phyloP scores from a whole-genome alignment of 2,329 filamentous ascomycete genomes.

The Cylindrodendrum hubeiense region DNA sequence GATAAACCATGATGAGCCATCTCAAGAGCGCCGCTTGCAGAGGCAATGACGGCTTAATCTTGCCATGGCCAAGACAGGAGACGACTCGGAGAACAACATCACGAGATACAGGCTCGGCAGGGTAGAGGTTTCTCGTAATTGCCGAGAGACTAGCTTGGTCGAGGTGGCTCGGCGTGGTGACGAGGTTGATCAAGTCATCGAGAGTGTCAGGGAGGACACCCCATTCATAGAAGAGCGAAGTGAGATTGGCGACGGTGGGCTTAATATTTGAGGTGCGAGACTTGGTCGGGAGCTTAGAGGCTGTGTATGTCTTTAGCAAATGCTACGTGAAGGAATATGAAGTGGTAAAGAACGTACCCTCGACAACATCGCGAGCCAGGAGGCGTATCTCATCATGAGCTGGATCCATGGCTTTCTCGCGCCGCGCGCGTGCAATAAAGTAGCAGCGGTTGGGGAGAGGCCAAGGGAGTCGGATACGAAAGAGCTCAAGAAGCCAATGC shows the following conservation, averaged over 20 bases:
- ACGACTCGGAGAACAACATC: conserved; percentile 75
- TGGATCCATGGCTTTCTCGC: conserved; percentile 40
- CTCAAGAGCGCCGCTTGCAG: conserved; percentile 79
- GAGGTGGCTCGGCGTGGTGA: conserved; percentile 75
- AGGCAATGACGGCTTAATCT: conserved; percentile 77
- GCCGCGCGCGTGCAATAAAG: neutral
- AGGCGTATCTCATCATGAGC: conserved; percentile 49
- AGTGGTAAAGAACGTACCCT: conserved; percentile 37
- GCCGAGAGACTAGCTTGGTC: conserved; percentile 80
- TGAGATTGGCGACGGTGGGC: conserved; percentile 72
- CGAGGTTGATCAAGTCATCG: conserved; percentile 72
- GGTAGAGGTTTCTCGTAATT: conserved; percentile 82
- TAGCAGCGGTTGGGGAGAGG: neutral
- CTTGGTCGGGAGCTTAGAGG: conserved; percentile 73
- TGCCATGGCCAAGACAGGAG: conserved; percentile 81
- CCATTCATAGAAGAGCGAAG: conserved; percentile 73
- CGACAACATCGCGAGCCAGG: conserved; percentile 53
- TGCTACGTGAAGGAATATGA: neutral
- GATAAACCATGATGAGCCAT: conserved; percentile 84
- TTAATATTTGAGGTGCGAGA: conserved; percentile 74
- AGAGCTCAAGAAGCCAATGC: neutral
- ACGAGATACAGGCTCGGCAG: conserved; percentile 71
- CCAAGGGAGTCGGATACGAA: neutral
- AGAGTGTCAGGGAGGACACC: conserved; percentile 75
- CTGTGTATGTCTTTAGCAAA: conserved; percentile 49